phyloP scores from a whole-genome alignment of 2,329 filamentous ascomycete genomes.

The Amauroascus niger region DNA sequence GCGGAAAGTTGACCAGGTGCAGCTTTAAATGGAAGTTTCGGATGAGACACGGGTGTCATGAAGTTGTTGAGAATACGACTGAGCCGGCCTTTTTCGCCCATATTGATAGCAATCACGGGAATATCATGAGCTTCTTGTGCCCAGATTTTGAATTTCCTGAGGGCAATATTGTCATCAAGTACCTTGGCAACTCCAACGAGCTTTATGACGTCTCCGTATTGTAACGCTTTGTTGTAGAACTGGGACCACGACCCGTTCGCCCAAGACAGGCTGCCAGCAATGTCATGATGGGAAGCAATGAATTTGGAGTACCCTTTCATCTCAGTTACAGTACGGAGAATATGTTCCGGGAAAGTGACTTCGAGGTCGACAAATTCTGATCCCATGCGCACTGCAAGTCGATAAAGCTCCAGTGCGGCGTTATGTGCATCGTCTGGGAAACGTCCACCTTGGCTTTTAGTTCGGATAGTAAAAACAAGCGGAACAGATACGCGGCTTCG shows the following conservation, averaged over 20 bases:
- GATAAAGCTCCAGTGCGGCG: slow-evolving; percentile 66
- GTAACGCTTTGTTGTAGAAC: slow-evolving; percentile 79
- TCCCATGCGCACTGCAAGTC: slow-evolving; percentile 67
- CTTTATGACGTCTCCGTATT: slow-evolving; percentile 90
- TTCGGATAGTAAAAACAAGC: slow-evolving; percentile 86
- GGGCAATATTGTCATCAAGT: slow-evolving; percentile 76
- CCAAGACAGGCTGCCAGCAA: slow-evolving; percentile 70
- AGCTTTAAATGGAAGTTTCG: slow-evolving; percentile 78
- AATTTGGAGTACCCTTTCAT: slow-evolving; percentile 66
- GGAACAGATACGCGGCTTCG: slow-evolving; percentile 63
- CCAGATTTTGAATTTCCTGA: slow-evolving; percentile 69
- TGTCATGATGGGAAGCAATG: slow-evolving; percentile 94
- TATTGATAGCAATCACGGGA: slow-evolving; percentile 92
- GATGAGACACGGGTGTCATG: slow-evolving; percentile 89
- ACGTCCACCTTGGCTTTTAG: slow-evolving; percentile 71
- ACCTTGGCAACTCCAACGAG: slow-evolving; percentile 70
- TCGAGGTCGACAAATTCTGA: slow-evolving; percentile 92
- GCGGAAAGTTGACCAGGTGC: slow-evolving; percentile 90
- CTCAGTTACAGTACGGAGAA: slow-evolving; percentile 59
- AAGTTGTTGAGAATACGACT: slow-evolving; percentile 85
- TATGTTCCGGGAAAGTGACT: slow-evolving; percentile 69
- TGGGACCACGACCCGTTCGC: slow-evolving; percentile 84
- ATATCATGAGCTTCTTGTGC: slow-evolving; percentile 63
- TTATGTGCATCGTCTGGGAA: slow-evolving; percentile 69
- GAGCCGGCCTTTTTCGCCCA: slow-evolving; percentile 78